These are phyloP conservation scores for Lycium ferocissimum DNA, from an alignment of 257 asterid genomes.

Conservation along the genomic window DNA sequence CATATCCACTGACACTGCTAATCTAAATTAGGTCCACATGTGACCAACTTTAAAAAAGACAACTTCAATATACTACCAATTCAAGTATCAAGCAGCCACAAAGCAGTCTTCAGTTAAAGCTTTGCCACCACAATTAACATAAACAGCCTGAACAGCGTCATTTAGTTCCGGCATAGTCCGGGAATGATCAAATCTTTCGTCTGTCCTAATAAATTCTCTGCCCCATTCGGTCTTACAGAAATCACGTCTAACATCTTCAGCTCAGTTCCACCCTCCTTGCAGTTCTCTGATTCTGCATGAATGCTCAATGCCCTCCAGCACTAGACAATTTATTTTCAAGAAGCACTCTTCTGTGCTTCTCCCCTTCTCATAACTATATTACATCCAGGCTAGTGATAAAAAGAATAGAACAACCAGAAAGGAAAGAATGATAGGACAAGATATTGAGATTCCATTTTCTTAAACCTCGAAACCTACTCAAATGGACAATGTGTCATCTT, in stretches of 20 bases:
- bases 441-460: constrained; percentile 39
- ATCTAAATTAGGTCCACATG: constrained; percentile 26
- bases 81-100: constrained; percentile 23
- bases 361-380: constrained; percentile 12
- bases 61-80: neutral
- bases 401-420: constrained; percentile 41
- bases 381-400: constrained; percentile 39
- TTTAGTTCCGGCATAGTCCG: constrained; percentile 13
- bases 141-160: neutral
- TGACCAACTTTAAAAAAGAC: neutral
- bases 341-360: neutral
- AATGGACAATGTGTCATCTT: constrained; percentile 42
- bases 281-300: constrained; percentile 5
- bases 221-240: neutral
- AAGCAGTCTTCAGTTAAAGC: constrained; percentile 15
- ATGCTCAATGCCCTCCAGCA: neutral
- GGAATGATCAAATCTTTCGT: constrained; percentile 1
- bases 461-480: constrained; percentile 48
- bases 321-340: neutral
- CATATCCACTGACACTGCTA: constrained; percentile 29
- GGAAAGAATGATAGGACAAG: constrained; percentile 32
- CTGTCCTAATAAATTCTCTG: neutral
- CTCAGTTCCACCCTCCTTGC: neutral
- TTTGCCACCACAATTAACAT: constrained; percentile 24
- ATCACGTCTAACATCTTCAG: constrained; percentile 4